Percentiles rank a stretch among this genome's conserved stretches.
These are phyloP conservation scores for Vachellia pachyceras DNA, from an alignment of 306 rosid genomes.

Conservation along the genomic window DNA sequence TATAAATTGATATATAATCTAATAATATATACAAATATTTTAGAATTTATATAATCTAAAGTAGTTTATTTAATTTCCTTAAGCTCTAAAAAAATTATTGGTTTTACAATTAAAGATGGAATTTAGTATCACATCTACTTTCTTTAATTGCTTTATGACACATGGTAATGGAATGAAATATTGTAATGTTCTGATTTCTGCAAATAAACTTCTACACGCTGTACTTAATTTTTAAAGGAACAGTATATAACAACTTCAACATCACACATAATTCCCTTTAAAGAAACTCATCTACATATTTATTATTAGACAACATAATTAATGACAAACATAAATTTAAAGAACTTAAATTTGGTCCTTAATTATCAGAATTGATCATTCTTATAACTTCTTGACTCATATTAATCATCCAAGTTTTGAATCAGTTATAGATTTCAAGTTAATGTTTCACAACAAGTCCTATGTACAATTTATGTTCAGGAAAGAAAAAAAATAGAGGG, in stretches of 20 bases:
- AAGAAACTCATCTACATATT: background rate
- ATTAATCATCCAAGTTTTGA: background rate
- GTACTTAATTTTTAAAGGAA: background rate
- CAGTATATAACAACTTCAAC: background rate
- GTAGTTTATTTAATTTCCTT: too few relatives aligned
- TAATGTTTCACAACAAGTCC: background rate
- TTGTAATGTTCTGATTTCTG: background rate
- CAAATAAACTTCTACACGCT: background rate
- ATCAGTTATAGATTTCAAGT: background rate
- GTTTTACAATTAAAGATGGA: too few relatives aligned
- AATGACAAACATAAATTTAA: background rate
- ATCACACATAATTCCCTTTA: background rate
- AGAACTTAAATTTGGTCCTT: background rate
- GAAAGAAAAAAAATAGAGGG: background rate
- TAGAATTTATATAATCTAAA: too few relatives aligned
- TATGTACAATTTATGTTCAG: too few relatives aligned
- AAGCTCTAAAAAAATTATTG: too few relatives aligned
- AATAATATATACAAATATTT: too few relatives aligned
- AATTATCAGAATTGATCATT: background rate
- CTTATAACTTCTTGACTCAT: background rate
- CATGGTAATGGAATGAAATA: background rate
- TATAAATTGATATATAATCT: too few relatives aligned
- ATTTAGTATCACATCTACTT: too few relatives aligned
- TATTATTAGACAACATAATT: background rate
- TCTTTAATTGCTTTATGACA: background rate